A percentile compares a stretch with the other conserved stretches of the same genome.
These are phyloP conservation scores for Pseudomonodictys pantanalensis DNA, from an alignment of 495 filamentous ascomycete genomes.

Conservation along the genomic window DNA sequence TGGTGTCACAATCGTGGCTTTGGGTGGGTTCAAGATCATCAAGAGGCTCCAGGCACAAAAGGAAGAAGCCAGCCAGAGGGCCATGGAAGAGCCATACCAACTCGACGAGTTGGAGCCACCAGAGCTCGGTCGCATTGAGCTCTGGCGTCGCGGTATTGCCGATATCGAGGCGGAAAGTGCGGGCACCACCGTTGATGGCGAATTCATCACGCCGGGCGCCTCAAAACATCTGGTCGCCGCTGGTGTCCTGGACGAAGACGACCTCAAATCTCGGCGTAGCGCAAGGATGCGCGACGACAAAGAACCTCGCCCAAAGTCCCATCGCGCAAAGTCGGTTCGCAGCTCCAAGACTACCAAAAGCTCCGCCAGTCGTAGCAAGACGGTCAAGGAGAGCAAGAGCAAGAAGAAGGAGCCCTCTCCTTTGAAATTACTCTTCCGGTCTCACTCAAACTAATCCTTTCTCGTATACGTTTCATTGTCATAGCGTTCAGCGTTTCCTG, in stretches of 20 bases:
- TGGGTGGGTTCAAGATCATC: constrained; percentile 96
- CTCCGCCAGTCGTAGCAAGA: constrained; percentile 27
- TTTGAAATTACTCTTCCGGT: constrained; percentile 46
- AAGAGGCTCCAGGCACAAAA: constrained; percentile 66
- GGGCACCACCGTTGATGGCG: constrained; percentile 73
- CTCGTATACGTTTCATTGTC: constrained; percentile 7
- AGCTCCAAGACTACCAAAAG: constrained; percentile 17
- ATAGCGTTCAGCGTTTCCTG: constrained; percentile 20
- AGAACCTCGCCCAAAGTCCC: constrained; percentile 23
- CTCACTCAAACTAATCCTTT: constrained; percentile 8
- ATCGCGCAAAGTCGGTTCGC: constrained; percentile 29
- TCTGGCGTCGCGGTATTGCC: constrained; percentile 83
- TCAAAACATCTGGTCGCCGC: constrained; percentile 51
- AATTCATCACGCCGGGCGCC: constrained; percentile 80
- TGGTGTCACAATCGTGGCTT: constrained; percentile 86
- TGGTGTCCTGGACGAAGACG: constrained; percentile 38
- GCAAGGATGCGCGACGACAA: constrained; percentile 7
- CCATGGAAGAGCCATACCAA: constrained; percentile 53
- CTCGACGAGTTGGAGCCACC: constrained; percentile 50
- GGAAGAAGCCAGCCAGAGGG: constrained; percentile 41
- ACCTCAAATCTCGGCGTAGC: constrained; percentile 35
- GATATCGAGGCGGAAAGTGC: constrained; percentile 58
- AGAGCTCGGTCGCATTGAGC: constrained; percentile 65
- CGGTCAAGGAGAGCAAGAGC: constrained; percentile 36
- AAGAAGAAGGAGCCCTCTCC: constrained; percentile 53